Base-by-base conservation (phyloP, 805 yeast genomes). In the Nakazawaea ernobii region DNA sequence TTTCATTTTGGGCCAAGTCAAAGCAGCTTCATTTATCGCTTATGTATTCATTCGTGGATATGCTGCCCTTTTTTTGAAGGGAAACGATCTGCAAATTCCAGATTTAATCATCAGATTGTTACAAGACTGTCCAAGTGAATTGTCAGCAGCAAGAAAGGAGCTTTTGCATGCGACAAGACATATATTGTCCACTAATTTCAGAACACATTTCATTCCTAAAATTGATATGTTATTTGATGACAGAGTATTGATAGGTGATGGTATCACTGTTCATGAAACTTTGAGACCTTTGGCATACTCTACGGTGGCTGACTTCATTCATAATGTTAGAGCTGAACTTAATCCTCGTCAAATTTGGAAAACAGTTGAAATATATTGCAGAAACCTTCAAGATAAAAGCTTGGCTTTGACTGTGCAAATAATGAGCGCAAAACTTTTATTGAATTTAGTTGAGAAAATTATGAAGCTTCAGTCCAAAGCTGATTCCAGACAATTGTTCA, bases 51-150 rank as follows among this genome's bases (percentile, higher is more conserved):
- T 95, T 37, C 77, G 98, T 51, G 89, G 95, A 14, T 86, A 82
- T 58, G 82, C 95, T 2, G 77, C 80, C 32, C 81, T 80, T 35
- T 72, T 84, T 46, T 63, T 86, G 51, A 74, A 73, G 50, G 75
- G 78, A 49, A 77, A 80, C 54, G 77, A 81, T 33, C 69, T 69
- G 5, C 74, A 78, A 35, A 88, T 94, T 8, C 99, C 99, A 0
- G 95, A 87, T 51, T 77, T 91, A 47, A 86, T 94, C 35, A 77
- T 91, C 46, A 72, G 98, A 53, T 68, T 94, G 35, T 68, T 94
- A 35, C 96, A 91, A 64, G 98, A 95, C 62, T 94, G 98, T 62
- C 99, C 99, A 2, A 82, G 94, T 14, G 98, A 92, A 59, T 70
- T 89, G 42, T 86, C 95, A 4, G 82, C 90, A 3, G 96, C 97